Evolutionary conservation across 1,284 basidiomycete genomes (phyloP), one percentile per base, ranked within the genome.

Genomic region (Boletus mariae): DNA sequence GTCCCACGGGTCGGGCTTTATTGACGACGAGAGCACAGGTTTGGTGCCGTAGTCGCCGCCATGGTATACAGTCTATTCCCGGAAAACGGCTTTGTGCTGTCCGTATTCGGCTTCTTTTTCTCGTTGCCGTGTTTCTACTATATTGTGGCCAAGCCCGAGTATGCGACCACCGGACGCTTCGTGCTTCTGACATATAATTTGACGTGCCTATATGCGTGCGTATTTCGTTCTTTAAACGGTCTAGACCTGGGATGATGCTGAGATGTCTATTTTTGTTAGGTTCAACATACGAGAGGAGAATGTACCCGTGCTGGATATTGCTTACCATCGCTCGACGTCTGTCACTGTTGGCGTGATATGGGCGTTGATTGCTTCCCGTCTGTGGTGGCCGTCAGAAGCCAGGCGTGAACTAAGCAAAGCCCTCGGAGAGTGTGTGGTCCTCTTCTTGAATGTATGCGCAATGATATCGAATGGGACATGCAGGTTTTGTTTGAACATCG

Each of bases 381-480:
- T 90, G 58, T 93, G 94, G 85, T 98, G 95, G 94, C 95, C 96
- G 1, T 84, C 91, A 20, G 95, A 97, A 66, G 95, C 95, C 1
- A 76, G 95, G 49, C 77, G 90, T 29, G 94, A 98, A 71, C 76
- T 99, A 3, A 84, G 88, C 38, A 84, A 85, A 56, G 89, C 84
- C 0, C 77, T 98, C 4, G 88, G 92, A 72, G 93, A 98, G 92
- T 90, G 64, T 69, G 85, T 76, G 11, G 5, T 26, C 41, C 29
- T 12, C 11, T 28, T 26, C 13, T 26, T 12, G 41, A 26, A 26
- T 6, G 41, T 43, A n/a, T 43, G 41, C 41, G 25, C 41, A 43
- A 11, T 31, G 29, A 31, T 11, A 5, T 12, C 20, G 20, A 20
- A 20, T 20, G 7, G n/a, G 5, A 23, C 8, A 5, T 17, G 43